Conservation (phyloP, 1,139 yeast genomes). For the Blastobotrys elegans region DNA sequence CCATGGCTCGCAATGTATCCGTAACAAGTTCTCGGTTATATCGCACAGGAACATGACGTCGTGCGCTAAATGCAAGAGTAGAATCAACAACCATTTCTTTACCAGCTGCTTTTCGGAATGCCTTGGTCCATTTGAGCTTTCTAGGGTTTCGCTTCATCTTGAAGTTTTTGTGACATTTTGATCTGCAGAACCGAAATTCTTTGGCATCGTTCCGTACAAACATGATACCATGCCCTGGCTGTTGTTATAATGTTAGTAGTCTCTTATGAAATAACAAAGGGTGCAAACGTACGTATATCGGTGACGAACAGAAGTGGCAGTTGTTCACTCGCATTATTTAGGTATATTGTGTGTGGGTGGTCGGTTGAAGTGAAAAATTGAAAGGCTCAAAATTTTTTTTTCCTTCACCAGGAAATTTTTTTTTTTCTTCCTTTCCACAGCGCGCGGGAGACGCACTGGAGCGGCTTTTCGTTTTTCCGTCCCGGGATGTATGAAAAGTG, state of each 20-base stretch:
- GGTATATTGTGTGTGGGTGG: background rate
- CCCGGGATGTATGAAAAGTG: too few species aligned
- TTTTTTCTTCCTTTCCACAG: background rate
- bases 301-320: conserved; percentile 97
- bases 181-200: conserved; percentile 94
- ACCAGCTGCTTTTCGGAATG: conserved; percentile 98
- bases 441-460: background rate
- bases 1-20: conserved; percentile 91
- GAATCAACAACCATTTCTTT: conserved; percentile 97
- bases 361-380: background rate
- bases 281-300: conserved; percentile 35
- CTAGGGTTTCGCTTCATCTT: conserved; percentile 99
- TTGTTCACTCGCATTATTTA: conserved; percentile 77
- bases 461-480: background rate
- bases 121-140: conserved; percentile 97
- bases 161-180: conserved; percentile 96
- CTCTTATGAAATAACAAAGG: too few species aligned
- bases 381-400: conserved; percentile 6
- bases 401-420: background rate
- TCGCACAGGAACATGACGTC: conserved; percentile 97
- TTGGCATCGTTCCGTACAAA: conserved; percentile 98
- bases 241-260: conserved; percentile 5
- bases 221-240: conserved; percentile 95
- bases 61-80: conserved; percentile 90
- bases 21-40: conserved; percentile 95